A percentile compares a stretch with the other conserved stretches of the same genome.
These are phyloP conservation scores for Gardenia jasminoides DNA, from an alignment of 257 asterid species.

Conservation along the genomic window DNA sequence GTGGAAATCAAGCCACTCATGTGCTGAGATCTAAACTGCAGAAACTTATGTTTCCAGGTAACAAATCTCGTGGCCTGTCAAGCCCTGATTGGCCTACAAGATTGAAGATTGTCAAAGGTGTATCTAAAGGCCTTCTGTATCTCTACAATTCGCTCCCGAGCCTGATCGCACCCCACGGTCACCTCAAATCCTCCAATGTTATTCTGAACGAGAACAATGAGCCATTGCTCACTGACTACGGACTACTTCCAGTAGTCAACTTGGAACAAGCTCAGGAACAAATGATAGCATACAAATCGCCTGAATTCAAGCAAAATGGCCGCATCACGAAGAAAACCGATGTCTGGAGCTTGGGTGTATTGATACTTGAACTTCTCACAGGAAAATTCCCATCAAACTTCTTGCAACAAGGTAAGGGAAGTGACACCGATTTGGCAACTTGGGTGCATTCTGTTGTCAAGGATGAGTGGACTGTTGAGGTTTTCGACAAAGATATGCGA, in stretches of 20 bases:
- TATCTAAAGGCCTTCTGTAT: constrained; percentile 59
- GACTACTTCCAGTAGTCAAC: constrained; percentile 73
- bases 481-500: constrained; percentile 62
- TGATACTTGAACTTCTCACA: constrained; percentile 68
- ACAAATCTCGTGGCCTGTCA: constrained; percentile 37
- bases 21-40: background rate
- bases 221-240: constrained; percentile 76
- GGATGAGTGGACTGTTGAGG: constrained; percentile 34
- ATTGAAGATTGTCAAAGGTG: constrained; percentile 67
- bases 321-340: constrained; percentile 82
- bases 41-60: constrained; percentile 38
- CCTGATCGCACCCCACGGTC: constrained; percentile 88
- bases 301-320: constrained; percentile 52
- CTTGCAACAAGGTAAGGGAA: constrained; percentile 55
- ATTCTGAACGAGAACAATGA: constrained; percentile 47
- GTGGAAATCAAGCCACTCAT: background rate
- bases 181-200: constrained; percentile 85
- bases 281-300: constrained; percentile 81
- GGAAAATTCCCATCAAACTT: constrained; percentile 66
- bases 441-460: constrained; percentile 52
- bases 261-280: constrained; percentile 70
- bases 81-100: constrained; percentile 78
- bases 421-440: constrained; percentile 38
- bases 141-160: constrained; percentile 79
- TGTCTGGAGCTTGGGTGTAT: constrained; percentile 78